phyloP scores from a whole-genome alignment of 345 rosid species.

The Chamaenerion angustifolium region DNA sequence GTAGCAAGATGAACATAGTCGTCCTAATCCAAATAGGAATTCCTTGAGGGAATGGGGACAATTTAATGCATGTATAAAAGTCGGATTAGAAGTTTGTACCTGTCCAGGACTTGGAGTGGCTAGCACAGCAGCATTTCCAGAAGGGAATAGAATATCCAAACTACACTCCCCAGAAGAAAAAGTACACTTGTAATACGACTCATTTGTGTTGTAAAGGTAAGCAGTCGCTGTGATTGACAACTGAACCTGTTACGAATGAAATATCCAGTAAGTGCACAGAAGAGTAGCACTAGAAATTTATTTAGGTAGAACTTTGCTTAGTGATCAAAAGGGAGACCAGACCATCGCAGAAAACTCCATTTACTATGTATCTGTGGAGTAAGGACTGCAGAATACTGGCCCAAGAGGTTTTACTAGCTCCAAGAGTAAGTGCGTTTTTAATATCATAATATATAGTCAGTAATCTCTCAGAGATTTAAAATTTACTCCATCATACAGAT shows the following conservation, averaged over 20 bases:
- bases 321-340: too few species aligned
- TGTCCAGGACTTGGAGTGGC: conserved; percentile 51
- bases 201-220: conserved; percentile 52
- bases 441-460: too few species aligned
- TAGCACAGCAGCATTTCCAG: conserved; percentile 46
- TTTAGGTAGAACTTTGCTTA: too few species aligned
- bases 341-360: too few species aligned
- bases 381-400: too few species aligned
- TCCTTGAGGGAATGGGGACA: background rate
- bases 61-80: conserved; percentile 1
- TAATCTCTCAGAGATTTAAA: too few species aligned
- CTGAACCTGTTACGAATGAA: conserved; percentile 41
- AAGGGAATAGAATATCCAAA: conserved; percentile 45
- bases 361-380: too few species aligned
- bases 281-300: too few species aligned
- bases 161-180: conserved; percentile 43
- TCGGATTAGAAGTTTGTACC: conserved; percentile 20
- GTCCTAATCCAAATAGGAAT: background rate
- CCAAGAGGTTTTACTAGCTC: too few species aligned
- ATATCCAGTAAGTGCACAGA: background rate
- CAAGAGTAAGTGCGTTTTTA: too few species aligned
- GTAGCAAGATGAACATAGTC: background rate
- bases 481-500: too few species aligned
- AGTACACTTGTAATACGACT: conserved; percentile 68
- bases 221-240: conserved; percentile 42